Conservation (phyloP, 73 alveolate species). For the Paramecium primaurelia region DNA sequence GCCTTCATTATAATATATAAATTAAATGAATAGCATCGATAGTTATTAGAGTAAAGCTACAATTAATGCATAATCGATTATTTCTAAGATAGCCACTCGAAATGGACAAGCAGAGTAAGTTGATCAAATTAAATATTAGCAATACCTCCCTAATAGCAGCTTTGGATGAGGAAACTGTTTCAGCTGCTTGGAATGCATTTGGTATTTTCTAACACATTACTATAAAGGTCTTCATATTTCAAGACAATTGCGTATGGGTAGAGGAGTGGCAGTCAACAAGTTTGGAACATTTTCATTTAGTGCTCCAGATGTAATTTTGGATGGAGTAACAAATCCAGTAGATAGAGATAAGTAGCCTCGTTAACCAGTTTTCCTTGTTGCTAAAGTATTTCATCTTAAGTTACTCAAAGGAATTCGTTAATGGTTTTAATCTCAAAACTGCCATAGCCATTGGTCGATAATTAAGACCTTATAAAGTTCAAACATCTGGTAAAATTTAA, state of each 20-base stretch:
- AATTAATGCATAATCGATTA: conserved; percentile 24
- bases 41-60: conserved; percentile 40
- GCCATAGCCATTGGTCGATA: conserved; percentile 55
- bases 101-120: conserved; percentile 3
- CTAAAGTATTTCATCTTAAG: neutral
- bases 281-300: conserved; percentile 62
- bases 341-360: conserved; percentile 58
- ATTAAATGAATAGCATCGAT: conserved; percentile 26
- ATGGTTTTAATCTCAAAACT: conserved; percentile 50
- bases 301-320: conserved; percentile 60
- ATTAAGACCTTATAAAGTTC: conserved; percentile 50
- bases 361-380: conserved; percentile 55
- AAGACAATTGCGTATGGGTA: conserved; percentile 58
- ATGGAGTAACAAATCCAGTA: conserved; percentile 63
- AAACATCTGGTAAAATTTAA: conserved; percentile 49
- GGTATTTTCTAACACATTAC: neutral
- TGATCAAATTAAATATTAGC: neutral
- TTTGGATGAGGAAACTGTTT: conserved; percentile 49
- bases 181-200: conserved; percentile 56
- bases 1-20: neutral
- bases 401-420: conserved; percentile 50
- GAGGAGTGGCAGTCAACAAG: conserved; percentile 52
- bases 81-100: conserved; percentile 33
- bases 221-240: conserved; percentile 46
- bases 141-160: neutral